Evolutionary conservation across 768 basidiomycete species (phyloP).

Genomic region (Leccinum broughii): DNA sequence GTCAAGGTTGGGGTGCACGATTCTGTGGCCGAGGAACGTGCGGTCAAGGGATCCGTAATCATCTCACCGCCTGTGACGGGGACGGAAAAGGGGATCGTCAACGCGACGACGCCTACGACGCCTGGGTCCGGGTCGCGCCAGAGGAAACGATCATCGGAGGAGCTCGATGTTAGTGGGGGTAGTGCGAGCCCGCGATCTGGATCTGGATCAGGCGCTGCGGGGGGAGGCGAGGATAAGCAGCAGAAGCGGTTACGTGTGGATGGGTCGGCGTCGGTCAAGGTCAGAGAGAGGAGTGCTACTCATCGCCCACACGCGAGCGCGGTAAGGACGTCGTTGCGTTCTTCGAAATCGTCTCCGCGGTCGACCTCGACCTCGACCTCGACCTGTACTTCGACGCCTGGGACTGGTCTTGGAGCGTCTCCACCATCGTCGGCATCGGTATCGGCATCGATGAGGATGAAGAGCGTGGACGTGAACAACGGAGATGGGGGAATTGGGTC

Average conservation of each 20-base stretch:
- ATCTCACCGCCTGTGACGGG: not conserved
- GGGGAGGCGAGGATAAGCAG: conserved; percentile 18
- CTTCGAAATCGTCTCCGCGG: conserved; percentile 13
- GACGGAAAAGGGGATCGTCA: conserved; percentile 4
- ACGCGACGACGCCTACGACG: conserved; percentile 1
- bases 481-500: conserved; percentile 18
- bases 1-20: conserved; percentile 26
- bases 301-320: not conserved
- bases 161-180: conserved; percentile 36
- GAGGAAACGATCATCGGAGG: conserved; percentile 53
- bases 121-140: conserved; percentile 24
- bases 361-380: not conserved
- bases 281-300: not conserved
- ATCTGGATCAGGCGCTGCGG: not conserved
- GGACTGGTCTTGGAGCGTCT: conserved; percentile 4
- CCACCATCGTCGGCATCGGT: conserved; percentile 24
- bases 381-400: conserved; percentile 7
- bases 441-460: conserved; percentile 24
- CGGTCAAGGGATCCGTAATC: not conserved
- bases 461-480: conserved; percentile 17
- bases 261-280: conserved; percentile 12
- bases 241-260: conserved; percentile 34
- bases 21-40: conserved; percentile 9
- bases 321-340: not conserved
- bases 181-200: conserved; percentile 10